These are phyloP conservation scores for Amaranthus hypochondriacus DNA, from an alignment of 148 eudicot species.

Conservation along the genomic window DNA sequence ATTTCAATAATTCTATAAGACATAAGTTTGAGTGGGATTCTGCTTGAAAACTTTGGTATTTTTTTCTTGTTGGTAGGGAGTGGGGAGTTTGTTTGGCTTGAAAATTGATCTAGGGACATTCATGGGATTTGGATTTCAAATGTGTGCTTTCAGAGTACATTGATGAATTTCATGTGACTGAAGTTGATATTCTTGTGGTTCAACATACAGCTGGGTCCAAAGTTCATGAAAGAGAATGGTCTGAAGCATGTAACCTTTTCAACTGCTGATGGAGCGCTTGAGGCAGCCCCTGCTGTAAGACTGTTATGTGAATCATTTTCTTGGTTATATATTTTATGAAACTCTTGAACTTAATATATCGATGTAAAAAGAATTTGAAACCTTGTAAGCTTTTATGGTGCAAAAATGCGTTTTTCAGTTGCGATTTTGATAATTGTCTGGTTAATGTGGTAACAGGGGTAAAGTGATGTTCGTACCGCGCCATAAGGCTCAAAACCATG, in stretches of 20 bases:
- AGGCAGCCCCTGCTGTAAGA: slow-evolving; percentile 99
- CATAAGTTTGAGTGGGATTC: neutral
- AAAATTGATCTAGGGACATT: neutral
- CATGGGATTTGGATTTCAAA: neutral
- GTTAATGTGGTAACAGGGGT: no score
- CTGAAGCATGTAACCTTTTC: slow-evolving; percentile 72
- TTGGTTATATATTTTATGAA: neutral
- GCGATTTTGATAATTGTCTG: no score
- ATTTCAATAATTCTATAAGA: neutral
- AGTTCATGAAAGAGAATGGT: slow-evolving; percentile 82
- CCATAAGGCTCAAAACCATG: no score
- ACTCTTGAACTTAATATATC: slow-evolving; percentile 1
- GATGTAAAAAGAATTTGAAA: neutral
- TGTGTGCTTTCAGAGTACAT: neutral
- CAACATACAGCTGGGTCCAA: slow-evolving; percentile 67
- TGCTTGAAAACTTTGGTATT: neutral
- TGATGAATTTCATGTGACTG: neutral
- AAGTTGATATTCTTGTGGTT: neutral
- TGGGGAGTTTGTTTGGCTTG: neutral
- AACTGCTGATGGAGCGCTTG: slow-evolving; percentile 97
- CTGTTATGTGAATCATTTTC: neutral
- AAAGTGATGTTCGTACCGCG: no score
- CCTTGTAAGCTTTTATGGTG: neutral
- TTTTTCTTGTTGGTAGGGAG: neutral
- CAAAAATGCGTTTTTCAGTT: no score